A percentile compares a stretch with the other conserved stretches of the same genome.
phyloP scores from a whole-genome alignment of 2,329 filamentous ascomycete genomes.

The Penicillium sp. region DNA sequence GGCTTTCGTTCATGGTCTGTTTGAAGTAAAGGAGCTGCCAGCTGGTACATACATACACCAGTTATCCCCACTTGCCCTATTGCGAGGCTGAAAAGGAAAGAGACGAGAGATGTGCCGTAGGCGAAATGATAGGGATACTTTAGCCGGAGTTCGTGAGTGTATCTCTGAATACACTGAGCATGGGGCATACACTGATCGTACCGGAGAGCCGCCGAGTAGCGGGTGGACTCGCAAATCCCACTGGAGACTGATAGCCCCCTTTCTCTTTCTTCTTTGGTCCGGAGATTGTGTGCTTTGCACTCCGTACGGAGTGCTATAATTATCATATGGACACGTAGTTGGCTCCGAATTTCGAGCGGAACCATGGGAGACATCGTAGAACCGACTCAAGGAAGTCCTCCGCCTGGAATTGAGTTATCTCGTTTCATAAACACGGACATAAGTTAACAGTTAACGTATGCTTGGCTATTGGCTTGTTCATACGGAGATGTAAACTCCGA shows the following conservation, averaged over 20 bases:
- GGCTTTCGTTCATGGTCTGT: neutral
- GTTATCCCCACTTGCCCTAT: neutral
- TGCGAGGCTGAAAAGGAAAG: neutral
- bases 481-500: neutral
- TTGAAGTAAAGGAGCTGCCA: neutral
- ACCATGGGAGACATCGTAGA: neutral
- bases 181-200: neutral
- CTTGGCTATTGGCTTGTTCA: neutral
- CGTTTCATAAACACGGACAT: neutral
- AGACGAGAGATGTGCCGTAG: neutral
- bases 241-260: slow-evolving; percentile 2
- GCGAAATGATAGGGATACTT: no score
- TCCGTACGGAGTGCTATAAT: no score
- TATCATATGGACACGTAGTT: neutral
- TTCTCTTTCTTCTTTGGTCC: slow-evolving; percentile 4
- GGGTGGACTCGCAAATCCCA: neutral
- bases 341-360: neutral
- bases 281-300: slow-evolving; percentile 5
- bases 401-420: neutral
- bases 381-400: no score
- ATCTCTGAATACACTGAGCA: neutral
- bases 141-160: no score
- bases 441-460: no score
- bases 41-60: no score
- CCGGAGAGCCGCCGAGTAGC: slow-evolving; percentile 22